phyloP scores from a whole-genome alignment of 2,329 filamentous ascomycete genomes.

The Diplodia scrobiculata region DNA sequence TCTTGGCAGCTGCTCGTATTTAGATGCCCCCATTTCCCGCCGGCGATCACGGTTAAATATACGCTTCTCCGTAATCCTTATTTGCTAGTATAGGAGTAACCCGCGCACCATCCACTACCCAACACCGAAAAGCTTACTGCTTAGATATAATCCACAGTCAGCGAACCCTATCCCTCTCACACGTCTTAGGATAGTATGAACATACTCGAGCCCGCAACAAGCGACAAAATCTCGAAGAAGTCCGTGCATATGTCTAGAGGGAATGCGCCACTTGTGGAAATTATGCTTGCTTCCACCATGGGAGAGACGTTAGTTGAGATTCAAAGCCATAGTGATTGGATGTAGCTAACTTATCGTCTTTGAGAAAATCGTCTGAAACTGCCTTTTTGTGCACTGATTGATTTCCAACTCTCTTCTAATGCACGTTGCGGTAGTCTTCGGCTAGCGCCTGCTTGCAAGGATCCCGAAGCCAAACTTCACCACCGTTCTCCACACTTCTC shows the following conservation, averaged over 20 bases:
- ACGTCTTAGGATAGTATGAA: background rate
- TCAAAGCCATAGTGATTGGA: too few relatives aligned
- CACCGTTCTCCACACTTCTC: too few relatives aligned
- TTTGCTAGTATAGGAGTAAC: background rate
- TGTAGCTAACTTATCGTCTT: too few relatives aligned
- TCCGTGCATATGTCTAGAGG: background rate
- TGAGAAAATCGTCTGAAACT: too few relatives aligned
- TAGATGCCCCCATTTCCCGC: slow-evolving; percentile 5
- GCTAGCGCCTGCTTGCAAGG: too few relatives aligned
- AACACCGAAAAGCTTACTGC: background rate
- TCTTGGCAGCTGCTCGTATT: slow-evolving; percentile 15
- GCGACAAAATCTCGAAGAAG: background rate
- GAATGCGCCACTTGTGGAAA: background rate
- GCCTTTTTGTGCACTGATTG: too few relatives aligned
- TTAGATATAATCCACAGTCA: background rate
- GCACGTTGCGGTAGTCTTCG: too few relatives aligned
- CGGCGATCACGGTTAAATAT: slow-evolving; percentile 25
- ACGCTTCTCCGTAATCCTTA: slow-evolving; percentile 23
- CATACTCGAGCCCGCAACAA: background rate
- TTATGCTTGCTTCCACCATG: background rate
- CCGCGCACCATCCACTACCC: background rate
- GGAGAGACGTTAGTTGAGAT: background rate
- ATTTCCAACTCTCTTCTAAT: too few relatives aligned
- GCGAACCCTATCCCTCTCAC: background rate
- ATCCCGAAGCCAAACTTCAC: too few relatives aligned